A percentile compares a stretch with the other conserved stretches of the same genome.
Conservation (phyloP, 805 yeast species). For the Candida takata region DNA sequence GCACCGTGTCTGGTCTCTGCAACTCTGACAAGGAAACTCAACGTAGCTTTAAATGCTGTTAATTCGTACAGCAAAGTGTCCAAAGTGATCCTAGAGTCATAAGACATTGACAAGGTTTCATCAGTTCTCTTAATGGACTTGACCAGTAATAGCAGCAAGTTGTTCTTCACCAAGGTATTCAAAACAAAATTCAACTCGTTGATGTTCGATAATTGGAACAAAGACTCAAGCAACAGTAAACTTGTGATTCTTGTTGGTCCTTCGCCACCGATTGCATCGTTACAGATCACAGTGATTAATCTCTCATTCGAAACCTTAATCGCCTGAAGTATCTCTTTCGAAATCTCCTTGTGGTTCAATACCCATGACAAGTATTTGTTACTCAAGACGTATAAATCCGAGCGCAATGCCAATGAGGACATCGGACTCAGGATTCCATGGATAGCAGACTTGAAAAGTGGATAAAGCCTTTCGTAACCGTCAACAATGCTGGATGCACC, state of each 20-base stretch:
- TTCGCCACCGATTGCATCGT: conserved; percentile 75
- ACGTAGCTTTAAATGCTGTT: conserved; percentile 66
- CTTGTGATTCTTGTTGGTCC: conserved; percentile 73
- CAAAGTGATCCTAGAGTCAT: conserved; percentile 34
- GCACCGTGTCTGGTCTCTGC: conserved; percentile 79
- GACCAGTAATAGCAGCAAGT: conserved; percentile 57
- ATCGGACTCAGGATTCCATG: conserved; percentile 66
- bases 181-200: conserved; percentile 49
- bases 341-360: conserved; percentile 32
- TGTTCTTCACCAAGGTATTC: conserved; percentile 55
- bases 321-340: conserved; percentile 44
- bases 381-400: conserved; percentile 72
- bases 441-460: conserved; percentile 67
- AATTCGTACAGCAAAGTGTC: conserved; percentile 62
- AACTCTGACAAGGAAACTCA: conserved; percentile 63
- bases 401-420: conserved; percentile 59
- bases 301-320: conserved; percentile 54
- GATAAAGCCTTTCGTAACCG: conserved; percentile 48
- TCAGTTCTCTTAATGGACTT: conserved; percentile 66
- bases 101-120: conserved; percentile 39
- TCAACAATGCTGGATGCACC: conserved; percentile 32
- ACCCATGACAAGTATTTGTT: conserved; percentile 56
- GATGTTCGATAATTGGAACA: conserved; percentile 48
- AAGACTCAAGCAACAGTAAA: conserved; percentile 62
- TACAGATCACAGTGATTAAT: conserved; percentile 57